Evolutionary conservation across 1,139 yeast genomes (phyloP).

Genomic region (Saccharomyces pastorianus): DNA sequence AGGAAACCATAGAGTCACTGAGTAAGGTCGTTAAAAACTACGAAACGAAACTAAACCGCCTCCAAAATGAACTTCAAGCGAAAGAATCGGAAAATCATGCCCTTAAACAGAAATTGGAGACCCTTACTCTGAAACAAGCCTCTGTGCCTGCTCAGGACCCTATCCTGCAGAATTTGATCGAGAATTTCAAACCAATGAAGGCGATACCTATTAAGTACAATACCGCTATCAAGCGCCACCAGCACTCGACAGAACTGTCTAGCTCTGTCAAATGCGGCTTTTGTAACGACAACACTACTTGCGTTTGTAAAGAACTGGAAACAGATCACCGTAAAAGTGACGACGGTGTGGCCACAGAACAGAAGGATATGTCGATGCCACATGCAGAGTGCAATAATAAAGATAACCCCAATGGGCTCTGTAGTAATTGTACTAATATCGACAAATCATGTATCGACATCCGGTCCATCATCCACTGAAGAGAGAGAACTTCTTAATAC

Average conservation of each 20-base stretch:
- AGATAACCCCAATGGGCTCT: neutral
- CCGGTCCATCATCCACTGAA: neutral
- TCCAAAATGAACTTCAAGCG: neutral
- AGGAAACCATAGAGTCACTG: slow-evolving; percentile 55
- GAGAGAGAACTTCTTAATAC: neutral
- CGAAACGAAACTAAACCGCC: neutral
- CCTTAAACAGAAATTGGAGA: neutral
- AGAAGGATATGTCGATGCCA: neutral
- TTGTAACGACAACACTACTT: neutral
- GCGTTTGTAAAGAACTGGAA: neutral
- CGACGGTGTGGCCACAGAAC: neutral
- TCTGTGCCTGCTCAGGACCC: neutral
- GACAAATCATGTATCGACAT: neutral
- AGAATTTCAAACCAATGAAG: neutral
- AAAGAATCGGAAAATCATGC: neutral
- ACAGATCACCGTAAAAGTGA: neutral
- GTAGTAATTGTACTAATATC: neutral
- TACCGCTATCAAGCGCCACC: neutral
- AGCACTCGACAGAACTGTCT: neutral
- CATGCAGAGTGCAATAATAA: neutral
- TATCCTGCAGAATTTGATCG: neutral
- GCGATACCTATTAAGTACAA: neutral
- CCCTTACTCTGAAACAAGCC: neutral
- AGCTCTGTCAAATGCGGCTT: neutral
- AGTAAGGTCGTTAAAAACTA: slow-evolving; percentile 53